Evolutionary conservation across 352 stramenopile genomes (phyloP), one percentile per base, ranked within the genome.

Genomic region (Phytophthora lateralis): DNA sequence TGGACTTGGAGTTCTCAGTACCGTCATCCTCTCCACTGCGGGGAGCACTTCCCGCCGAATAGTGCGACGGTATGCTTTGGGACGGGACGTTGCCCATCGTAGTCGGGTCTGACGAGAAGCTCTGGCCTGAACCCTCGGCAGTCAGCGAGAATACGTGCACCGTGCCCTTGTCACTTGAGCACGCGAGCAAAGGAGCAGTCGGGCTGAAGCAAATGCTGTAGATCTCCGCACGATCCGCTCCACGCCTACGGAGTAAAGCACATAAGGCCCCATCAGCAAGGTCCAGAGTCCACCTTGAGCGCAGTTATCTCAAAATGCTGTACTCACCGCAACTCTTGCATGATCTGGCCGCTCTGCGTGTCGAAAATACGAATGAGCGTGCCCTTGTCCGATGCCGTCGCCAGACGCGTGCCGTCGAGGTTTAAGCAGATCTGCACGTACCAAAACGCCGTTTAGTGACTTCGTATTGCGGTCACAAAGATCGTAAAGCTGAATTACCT

Each of bases 311-410:
- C n/a, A 24, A 8, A 30, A 30, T 30, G 26, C 6, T 30, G 26
- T 30, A 68, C 63, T 68, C 46, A 85, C 86, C 81, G 72, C 51
- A 96, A 62, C 49, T 96, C 85, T 48, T 97, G 90, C 64, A 93
- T 84, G 54, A 98, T 89, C 57, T 94, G 84, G 35, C 96, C 95
- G 32, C 80, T 97, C 64, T 97, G 83, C 0, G 97, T 98, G 72
- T 99, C 94, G 63, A 98, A 99, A 15, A 99, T 89, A 42, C 97
- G 89, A 61, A 99, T 98, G 5, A 99, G 78, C 10, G 97, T 99
- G 29, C 97, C 97, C 63, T 98, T 98, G 72, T 98, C 95, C 5
- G 89, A 98, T 4, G 97, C 95, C 6, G 97, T 99, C 5, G 97
- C 97, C 12, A 99, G 70, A 20, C 93, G 82, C 38, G 89, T 97